These are phyloP conservation scores for Tulasnella calospora DNA, from an alignment of 768 basidiomycete genomes.

Conservation along the genomic window DNA sequence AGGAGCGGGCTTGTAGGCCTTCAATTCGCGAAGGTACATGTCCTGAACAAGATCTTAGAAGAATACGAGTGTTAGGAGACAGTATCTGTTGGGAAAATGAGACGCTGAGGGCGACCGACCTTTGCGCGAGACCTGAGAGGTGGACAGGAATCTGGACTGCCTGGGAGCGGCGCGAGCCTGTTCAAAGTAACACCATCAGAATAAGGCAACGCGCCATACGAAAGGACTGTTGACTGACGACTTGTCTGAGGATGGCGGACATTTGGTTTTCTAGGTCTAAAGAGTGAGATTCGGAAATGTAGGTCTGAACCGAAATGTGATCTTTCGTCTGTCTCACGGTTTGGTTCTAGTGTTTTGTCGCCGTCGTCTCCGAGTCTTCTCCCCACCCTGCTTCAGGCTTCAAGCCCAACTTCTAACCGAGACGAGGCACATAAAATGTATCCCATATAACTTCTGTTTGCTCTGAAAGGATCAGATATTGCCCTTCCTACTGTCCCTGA, in stretches of 20 bases:
- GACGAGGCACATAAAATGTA: neutral
- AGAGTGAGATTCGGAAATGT: neutral
- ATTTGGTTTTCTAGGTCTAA: neutral
- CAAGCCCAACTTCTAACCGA: neutral
- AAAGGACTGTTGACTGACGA: neutral
- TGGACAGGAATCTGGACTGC: neutral
- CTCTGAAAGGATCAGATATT: neutral
- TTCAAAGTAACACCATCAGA: neutral
- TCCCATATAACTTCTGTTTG: neutral
- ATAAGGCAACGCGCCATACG: neutral
- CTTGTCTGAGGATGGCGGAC: neutral
- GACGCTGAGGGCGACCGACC: neutral
- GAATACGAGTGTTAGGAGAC: slow-evolving; percentile 34
- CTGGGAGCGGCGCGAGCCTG: neutral
- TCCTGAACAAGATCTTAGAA: slow-evolving; percentile 85
- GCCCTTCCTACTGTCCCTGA: neutral
- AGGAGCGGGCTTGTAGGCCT: slow-evolving; percentile 75
- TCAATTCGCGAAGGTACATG: slow-evolving; percentile 84
- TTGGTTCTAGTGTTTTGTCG: neutral
- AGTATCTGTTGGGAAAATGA: neutral
- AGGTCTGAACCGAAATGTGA: slow-evolving; percentile 3
- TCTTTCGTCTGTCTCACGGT: neutral
- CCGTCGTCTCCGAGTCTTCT: neutral
- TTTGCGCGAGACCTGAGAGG: neutral
- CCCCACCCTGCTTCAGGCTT: neutral